Evolutionary conservation across 495 filamentous ascomycete species (phyloP).

Genomic region (Aspergillus incahuasiensis): DNA sequence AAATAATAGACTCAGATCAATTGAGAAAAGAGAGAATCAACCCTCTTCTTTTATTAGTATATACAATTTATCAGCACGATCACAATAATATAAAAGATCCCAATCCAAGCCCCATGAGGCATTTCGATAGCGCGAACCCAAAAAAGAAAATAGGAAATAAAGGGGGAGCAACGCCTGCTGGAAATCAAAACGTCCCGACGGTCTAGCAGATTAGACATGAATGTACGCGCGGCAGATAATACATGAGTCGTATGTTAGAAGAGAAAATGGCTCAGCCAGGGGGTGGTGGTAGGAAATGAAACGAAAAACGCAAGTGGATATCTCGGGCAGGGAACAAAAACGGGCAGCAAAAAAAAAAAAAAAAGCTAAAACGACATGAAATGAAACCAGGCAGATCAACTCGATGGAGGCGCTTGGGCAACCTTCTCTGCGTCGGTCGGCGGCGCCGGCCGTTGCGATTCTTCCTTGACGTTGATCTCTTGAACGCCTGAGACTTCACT

Average conservation of each 20-base stretch:
- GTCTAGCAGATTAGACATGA: slow-evolving; percentile 1
- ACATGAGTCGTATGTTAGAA: slow-evolving; percentile 7
- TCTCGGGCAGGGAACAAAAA: slow-evolving; percentile 12
- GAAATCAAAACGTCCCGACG: not conserved
- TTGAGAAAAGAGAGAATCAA: not conserved
- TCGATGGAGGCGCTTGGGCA: not conserved
- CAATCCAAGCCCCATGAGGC: not conserved
- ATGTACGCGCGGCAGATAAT: slow-evolving; percentile 1
- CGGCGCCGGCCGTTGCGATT: slow-evolving; percentile 21
- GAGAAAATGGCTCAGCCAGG: slow-evolving; percentile 19
- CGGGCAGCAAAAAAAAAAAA: slow-evolving; percentile 8
- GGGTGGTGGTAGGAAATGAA: not conserved
- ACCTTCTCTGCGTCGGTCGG: slow-evolving; percentile 27
- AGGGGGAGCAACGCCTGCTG: slow-evolving; percentile 15
- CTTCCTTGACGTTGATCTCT: slow-evolving; percentile 34
- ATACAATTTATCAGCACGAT: not conserved
- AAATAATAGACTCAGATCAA: too few species aligned
- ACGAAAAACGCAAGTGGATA: slow-evolving; percentile 22
- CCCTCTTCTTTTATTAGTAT: not conserved
- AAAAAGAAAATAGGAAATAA: slow-evolving; percentile 9
- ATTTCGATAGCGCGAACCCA: not conserved
- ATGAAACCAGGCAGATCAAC: not conserved
- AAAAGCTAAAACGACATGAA: not conserved
- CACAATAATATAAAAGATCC: not conserved
- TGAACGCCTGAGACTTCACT: slow-evolving; percentile 35